Conservation (phyloP, 257 asterid species). For the Capsicum chinense region DNA sequence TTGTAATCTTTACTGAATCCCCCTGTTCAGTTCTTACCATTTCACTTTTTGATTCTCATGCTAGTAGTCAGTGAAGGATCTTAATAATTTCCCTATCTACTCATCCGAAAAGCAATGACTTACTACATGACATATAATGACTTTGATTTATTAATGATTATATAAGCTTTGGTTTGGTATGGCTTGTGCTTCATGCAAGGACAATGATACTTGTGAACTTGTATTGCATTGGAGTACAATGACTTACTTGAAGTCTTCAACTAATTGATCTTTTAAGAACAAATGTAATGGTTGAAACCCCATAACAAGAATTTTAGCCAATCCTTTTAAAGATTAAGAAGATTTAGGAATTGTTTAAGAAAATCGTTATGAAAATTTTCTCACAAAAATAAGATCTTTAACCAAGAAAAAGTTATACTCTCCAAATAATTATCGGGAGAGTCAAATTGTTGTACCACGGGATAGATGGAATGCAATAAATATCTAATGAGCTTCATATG, state of each 20-base stretch:
- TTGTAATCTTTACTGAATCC: background rate
- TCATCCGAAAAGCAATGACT: background rate
- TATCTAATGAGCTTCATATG: background rate
- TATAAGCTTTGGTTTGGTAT: background rate
- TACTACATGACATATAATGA: background rate
- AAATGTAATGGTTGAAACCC: background rate
- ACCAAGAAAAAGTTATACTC: background rate
- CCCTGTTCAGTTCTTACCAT: background rate
- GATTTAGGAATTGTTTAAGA: slow-evolving; percentile 20
- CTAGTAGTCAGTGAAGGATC: background rate
- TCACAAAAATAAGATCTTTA: background rate
- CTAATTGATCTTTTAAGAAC: background rate
- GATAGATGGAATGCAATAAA: background rate
- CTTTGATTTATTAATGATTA: background rate
- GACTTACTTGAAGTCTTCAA: background rate
- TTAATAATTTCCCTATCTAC: background rate
- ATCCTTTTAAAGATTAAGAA: background rate
- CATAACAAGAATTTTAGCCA: background rate
- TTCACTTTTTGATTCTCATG: slow-evolving; percentile 9
- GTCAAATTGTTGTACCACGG: background rate
- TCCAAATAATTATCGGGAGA: too few species aligned
- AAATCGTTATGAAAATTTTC: background rate
- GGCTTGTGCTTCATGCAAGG: background rate
- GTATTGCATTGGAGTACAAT: background rate
- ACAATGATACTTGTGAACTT: background rate